A percentile compares a stretch with the other conserved stretches of the same genome.
phyloP scores from a whole-genome alignment of 1,284 basidiomycete species.

The Coniophora puteana region DNA sequence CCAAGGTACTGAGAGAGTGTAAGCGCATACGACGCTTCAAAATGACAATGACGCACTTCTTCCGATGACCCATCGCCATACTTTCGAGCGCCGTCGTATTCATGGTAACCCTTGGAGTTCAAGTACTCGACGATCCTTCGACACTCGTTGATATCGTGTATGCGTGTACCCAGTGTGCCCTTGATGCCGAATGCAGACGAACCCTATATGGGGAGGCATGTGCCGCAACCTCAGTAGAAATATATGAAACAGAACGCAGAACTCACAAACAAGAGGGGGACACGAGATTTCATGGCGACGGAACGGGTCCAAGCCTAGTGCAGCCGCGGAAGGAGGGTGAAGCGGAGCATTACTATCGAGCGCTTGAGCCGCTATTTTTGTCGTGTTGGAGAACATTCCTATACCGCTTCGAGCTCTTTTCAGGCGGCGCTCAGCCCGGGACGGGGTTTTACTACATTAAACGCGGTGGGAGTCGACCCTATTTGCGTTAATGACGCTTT shows the following conservation, averaged over 20 bases:
- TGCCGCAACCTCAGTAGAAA: neutral
- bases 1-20: constrained; percentile 29
- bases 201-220: neutral
- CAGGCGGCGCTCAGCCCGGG: too few relatives aligned
- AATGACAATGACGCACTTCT: constrained; percentile 13
- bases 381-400: too few relatives aligned
- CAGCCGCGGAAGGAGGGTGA: too few relatives aligned
- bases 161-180: constrained; percentile 1
- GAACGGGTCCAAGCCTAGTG: too few relatives aligned
- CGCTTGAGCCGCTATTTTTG: too few relatives aligned
- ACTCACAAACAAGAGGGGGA: constrained; percentile 4
- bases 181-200: neutral
- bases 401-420: too few relatives aligned
- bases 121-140: constrained; percentile 5
- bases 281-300: neutral
- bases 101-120: constrained; percentile 15
- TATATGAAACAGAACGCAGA: too few relatives aligned
- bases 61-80: constrained; percentile 30
- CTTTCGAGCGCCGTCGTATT: constrained; percentile 25
- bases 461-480: too few relatives aligned
- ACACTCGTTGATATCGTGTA: constrained; percentile 4
- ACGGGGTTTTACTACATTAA: too few relatives aligned
- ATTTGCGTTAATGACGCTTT: too few relatives aligned
- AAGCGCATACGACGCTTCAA: neutral
- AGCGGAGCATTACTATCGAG: too few relatives aligned